phyloP scores from a whole-genome alignment of 495 filamentous ascomycete species.

The Neurospora terricola region DNA sequence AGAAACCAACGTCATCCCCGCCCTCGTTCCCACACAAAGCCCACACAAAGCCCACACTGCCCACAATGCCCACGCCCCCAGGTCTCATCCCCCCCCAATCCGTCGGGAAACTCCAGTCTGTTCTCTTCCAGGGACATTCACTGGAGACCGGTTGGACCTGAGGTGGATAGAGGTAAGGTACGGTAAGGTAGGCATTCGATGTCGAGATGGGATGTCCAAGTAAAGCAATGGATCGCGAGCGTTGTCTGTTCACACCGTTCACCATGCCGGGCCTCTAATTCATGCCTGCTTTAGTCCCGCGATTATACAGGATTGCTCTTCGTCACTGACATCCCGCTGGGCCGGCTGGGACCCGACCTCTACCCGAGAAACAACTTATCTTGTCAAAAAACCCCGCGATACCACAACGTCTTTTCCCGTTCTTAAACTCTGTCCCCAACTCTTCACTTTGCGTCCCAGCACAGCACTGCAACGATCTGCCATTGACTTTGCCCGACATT shows the following conservation, averaged over 20 bases:
- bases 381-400: neutral
- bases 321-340: neutral
- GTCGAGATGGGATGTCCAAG: neutral
- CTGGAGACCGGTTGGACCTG: neutral
- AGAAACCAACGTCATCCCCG: neutral
- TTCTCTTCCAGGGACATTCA: neutral
- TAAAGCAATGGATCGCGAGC: neutral
- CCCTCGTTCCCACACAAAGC: neutral
- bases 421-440: neutral
- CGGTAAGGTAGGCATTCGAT: neutral
- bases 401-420: neutral
- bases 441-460: neutral
- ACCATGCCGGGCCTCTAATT: neutral
- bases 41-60: neutral
- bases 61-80: neutral
- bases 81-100: neutral
- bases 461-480: neutral
- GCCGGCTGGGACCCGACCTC: neutral
- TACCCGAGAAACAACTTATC: neutral
- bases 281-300: neutral
- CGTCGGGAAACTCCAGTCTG: neutral
- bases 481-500: neutral
- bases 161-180: too few species aligned
- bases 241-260: neutral
- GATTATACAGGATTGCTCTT: neutral